Base-by-base conservation (phyloP, 2,329 filamentous ascomycete species). In the Fusarium mundagurra region DNA sequence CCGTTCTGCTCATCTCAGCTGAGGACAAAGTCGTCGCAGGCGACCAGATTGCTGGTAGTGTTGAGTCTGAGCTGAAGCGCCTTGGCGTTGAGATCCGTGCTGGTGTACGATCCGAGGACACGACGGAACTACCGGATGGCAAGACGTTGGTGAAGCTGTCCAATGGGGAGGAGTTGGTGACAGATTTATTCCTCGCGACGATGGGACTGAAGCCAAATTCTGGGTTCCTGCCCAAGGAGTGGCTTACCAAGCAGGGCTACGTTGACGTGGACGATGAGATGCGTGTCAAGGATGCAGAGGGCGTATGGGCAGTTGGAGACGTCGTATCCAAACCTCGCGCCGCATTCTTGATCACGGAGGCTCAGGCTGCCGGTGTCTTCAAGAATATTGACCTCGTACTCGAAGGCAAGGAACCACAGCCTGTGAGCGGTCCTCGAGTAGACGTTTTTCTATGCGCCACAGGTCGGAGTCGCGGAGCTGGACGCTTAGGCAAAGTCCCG, bases 341-440 rank as follows among this genome's bases (percentile, higher is more conserved):
- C 11, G 88, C 88, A 3, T 91, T 91, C 76, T 87, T 91, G 81
- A 85, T 89, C 64, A 89, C 90, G 0, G 90, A 89, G 65, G 88
- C 88, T 73, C 88, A 89, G 79, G 87, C 88, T 7, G 84, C 84
- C 27, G 86, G 85, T 36, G 87, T 89, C 7, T 86, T 82, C 53
- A 88, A 86, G 81, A 90, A 90, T 75, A 82, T 90, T 59, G 85
- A 85, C n/a, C 82, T 85, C 20, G 83, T 79, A 8, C 79, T 89
- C 29, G 82, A 82, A 62, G 86, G 83, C 68, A 86, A 86, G 80
- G 65, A 77, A 20, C 86, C 87, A 24, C 68, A 80, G 7, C 72
- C 80, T 12, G 85, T 87, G 67, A 88, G 86, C 79, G 83, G 82
- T 11, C 78, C 88, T 57, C 85, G 85, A 3, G 79, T 89, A 39